Base-by-base conservation (phyloP, 164 flowering plant genomes). In the Protea cynaroides region DNA sequence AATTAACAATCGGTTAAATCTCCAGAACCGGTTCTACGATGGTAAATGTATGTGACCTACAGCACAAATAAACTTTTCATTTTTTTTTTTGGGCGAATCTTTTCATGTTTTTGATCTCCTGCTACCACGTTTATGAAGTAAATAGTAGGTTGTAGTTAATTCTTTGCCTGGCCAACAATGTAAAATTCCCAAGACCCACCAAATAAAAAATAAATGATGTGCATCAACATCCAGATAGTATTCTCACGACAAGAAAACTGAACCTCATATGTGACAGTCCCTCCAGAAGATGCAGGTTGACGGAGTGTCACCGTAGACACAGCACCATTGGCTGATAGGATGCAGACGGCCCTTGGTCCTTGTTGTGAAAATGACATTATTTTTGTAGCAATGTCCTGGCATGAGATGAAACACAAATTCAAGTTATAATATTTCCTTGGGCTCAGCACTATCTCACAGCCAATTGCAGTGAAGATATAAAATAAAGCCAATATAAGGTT, bases 221-320 rank as follows among this genome's bases (percentile, higher is more conserved):
- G 23, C 34, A 55, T 19, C 15, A 55, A 23, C 29, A 55, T 10
- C 11, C 19, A 40, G 5, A 56, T 47, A 25, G 47, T 25, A 25
- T 37, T 21, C 50, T 34, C n/a, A 14, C 1, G 34, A 18, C 57
- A n/a, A 22, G 15, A 21, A 8, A 40, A 25, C 18, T 61, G 44
- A 25, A 92, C 98, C 95, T 89, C 98, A 67, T 86, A 92, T 68
- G 98, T 92, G 58, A 92, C 82, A 14, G 83, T 76, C 73, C 96
- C 90, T 59, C 88, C 86, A 58, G 98, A 84, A 53, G 83, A 69
- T 56, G 94, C 81, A 57, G 94, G 86, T 69, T 90, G 97, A 17
- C 80, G 84, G 64, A 90, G 89, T 24, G 92, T 92, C 65, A 76
- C 98, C 18, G 89, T 84, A 25, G 96, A 87, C 50, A 92, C 84